phyloP scores from a whole-genome alignment of 345 rosid genomes.

The Microcos paniculata region DNA sequence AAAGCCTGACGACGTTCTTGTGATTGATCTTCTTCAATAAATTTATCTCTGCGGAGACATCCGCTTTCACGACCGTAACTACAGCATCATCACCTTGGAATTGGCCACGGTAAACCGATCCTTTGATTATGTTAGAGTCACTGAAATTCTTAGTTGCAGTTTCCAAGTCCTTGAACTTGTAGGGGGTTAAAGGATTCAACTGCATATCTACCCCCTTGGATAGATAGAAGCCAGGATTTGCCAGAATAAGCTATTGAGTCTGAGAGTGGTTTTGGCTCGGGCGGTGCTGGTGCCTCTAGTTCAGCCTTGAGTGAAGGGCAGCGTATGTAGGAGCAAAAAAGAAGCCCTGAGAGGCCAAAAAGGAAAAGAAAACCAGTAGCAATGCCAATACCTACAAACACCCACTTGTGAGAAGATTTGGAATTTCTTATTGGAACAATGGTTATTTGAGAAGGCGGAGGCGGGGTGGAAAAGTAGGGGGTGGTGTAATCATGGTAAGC shows the following conservation, averaged over 20 bases:
- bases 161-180: slow-evolving; percentile 58
- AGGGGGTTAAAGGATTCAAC: slow-evolving; percentile 62
- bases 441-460: slow-evolving; percentile 16
- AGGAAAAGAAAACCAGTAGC: slow-evolving; percentile 45
- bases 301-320: not conserved
- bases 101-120: slow-evolving; percentile 57
- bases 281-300: slow-evolving; percentile 3
- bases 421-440: slow-evolving; percentile 14
- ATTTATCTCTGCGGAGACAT: slow-evolving; percentile 71
- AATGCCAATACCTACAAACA: slow-evolving; percentile 51
- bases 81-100: slow-evolving; percentile 74
- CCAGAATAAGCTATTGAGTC: slow-evolving; percentile 32
- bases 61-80: slow-evolving; percentile 73
- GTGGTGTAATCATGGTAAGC: slow-evolving; percentile 36
- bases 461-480: slow-evolving; percentile 25
- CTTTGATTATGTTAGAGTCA: slow-evolving; percentile 52
- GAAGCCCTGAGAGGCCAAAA: slow-evolving; percentile 24
- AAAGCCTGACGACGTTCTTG: slow-evolving; percentile 64
- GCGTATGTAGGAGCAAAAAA: slow-evolving; percentile 31
- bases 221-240: slow-evolving; percentile 40
- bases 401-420: slow-evolving; percentile 47
- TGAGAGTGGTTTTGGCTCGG: slow-evolving; percentile 23
- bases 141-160: slow-evolving; percentile 60
- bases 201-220: slow-evolving; percentile 42
- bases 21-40: slow-evolving; percentile 72